Evolutionary conservation across 106 monocot species (phyloP).

Genomic region (Dioscorea alata): DNA sequence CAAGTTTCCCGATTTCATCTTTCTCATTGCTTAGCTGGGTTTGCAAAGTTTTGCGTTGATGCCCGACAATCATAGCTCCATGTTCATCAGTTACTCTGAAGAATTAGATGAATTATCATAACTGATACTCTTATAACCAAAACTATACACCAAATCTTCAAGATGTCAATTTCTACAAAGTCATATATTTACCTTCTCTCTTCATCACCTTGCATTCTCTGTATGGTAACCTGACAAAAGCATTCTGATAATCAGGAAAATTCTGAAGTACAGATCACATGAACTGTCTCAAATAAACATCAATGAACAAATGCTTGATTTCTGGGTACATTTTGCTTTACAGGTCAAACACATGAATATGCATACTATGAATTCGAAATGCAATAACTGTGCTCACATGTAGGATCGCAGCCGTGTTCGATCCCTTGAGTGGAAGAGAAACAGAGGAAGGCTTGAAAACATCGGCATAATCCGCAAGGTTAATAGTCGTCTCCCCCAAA

Average conservation of each 20-base stretch:
- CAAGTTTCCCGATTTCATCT: not conserved
- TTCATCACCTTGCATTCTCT: constrained; percentile 58
- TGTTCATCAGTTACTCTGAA: constrained; percentile 44
- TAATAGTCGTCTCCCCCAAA: constrained; percentile 62
- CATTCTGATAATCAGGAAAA: not conserved
- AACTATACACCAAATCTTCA: too few species aligned
- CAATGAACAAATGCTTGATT: not conserved
- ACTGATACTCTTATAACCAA: too few species aligned
- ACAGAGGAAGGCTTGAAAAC: constrained; percentile 53
- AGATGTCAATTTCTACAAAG: not conserved
- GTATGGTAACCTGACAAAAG: constrained; percentile 74
- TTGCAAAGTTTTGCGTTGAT: constrained; percentile 35
- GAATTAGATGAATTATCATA: not conserved
- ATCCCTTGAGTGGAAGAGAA: constrained; percentile 65
- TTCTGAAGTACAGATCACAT: not conserved
- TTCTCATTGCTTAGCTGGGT: constrained; percentile 56
- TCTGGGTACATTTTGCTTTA: not conserved
- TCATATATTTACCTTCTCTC: constrained; percentile 52
- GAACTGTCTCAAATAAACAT: not conserved
- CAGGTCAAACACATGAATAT: constrained; percentile 8
- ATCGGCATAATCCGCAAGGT: constrained; percentile 69
- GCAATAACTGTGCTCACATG: constrained; percentile 51
- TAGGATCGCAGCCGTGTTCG: constrained; percentile 45
- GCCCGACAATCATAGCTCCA: constrained; percentile 18
- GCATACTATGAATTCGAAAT: constrained; percentile 15